Percentiles rank a stretch among this genome's conserved stretches.
Evolutionary conservation across 148 eudicot genomes (phyloP).

Genomic region (Nepenthes gracilis): DNA sequence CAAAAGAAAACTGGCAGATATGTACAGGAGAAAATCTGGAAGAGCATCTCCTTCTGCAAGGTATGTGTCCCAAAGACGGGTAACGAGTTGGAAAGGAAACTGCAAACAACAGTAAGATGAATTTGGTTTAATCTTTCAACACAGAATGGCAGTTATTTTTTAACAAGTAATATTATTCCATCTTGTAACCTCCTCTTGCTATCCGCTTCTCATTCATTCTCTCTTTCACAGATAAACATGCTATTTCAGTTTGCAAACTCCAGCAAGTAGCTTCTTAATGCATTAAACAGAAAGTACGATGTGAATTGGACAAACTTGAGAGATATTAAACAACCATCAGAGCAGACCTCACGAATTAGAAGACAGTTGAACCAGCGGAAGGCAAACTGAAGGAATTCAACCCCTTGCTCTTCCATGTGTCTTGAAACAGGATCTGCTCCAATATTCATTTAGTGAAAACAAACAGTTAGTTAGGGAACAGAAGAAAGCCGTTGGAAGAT

Average conservation of each 20-base stretch:
- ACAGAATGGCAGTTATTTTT: too few relatives aligned
- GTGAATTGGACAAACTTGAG: not conserved
- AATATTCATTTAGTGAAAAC: not conserved
- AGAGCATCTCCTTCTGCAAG: constrained; percentile 99
- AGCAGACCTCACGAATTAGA: constrained; percentile 86
- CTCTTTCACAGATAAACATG: too few relatives aligned
- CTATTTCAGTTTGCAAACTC: too few relatives aligned
- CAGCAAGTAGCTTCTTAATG: not conserved
- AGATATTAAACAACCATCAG: constrained; percentile 1
- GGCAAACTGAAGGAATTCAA: constrained; percentile 96
- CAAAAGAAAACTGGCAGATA: constrained; percentile 87
- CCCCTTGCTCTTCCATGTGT: constrained; percentile 96
- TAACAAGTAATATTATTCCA: too few relatives aligned
- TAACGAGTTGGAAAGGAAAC: constrained; percentile 92
- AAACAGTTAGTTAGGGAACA: not conserved
- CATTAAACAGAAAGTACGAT: not conserved
- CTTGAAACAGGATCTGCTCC: constrained; percentile 71
- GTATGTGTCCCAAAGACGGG: constrained; percentile 98
- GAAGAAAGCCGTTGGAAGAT: not conserved
- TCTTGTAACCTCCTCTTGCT: too few relatives aligned
- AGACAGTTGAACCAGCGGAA: constrained; percentile 99
- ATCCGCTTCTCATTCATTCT: too few relatives aligned
- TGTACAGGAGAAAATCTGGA: constrained; percentile 95
- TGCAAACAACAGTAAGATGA: constrained; percentile 9
- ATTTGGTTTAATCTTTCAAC: not conserved